These are phyloP conservation scores for Nakaseomyces bracarensis DNA, from an alignment of 1,139 yeast genomes.

Conservation along the genomic window DNA sequence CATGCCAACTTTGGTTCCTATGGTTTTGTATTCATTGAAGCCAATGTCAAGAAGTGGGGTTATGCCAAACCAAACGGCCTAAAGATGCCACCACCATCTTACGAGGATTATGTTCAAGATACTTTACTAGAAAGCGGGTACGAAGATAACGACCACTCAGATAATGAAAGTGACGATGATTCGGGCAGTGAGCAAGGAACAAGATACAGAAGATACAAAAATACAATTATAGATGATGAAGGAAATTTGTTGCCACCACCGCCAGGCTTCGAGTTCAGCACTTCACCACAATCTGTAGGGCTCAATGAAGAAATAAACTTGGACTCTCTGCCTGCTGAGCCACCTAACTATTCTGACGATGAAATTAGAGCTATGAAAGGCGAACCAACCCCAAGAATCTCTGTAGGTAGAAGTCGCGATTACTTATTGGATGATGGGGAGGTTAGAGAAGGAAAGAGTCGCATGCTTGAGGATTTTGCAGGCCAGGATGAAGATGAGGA, in stretches of 20 bases:
- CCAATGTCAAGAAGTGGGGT: constrained; percentile 83
- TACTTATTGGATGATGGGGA: constrained; percentile 6
- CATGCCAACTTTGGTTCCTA: constrained; percentile 83
- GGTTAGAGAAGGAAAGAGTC: constrained; percentile 1
- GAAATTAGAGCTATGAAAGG: constrained; percentile 9
- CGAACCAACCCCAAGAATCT: constrained; percentile 3
- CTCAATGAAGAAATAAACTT: constrained; percentile 30
- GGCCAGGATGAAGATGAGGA: constrained; percentile 14
- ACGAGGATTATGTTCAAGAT: constrained; percentile 43
- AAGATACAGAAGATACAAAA: constrained; percentile 23
- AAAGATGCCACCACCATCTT: constrained; percentile 66
- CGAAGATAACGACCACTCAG: constrained; percentile 32
- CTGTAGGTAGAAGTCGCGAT: constrained; percentile 8
- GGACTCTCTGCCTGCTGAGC: constrained; percentile 31
- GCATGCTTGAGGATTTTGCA: not conserved
- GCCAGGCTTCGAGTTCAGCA: constrained; percentile 31
- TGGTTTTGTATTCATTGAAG: constrained; percentile 92
- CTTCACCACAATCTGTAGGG: constrained; percentile 20
- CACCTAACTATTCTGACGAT: constrained; percentile 33
- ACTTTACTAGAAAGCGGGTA: constrained; percentile 33
- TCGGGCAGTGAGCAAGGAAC: constrained; percentile 13
- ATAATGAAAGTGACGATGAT: constrained; percentile 28
- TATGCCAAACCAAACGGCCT: constrained; percentile 68
- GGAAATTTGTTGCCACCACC: constrained; percentile 32
- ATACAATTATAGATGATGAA: constrained; percentile 23